Conservation (phyloP, 805 yeast species). For the Cyberlindnera bimundalis region DNA sequence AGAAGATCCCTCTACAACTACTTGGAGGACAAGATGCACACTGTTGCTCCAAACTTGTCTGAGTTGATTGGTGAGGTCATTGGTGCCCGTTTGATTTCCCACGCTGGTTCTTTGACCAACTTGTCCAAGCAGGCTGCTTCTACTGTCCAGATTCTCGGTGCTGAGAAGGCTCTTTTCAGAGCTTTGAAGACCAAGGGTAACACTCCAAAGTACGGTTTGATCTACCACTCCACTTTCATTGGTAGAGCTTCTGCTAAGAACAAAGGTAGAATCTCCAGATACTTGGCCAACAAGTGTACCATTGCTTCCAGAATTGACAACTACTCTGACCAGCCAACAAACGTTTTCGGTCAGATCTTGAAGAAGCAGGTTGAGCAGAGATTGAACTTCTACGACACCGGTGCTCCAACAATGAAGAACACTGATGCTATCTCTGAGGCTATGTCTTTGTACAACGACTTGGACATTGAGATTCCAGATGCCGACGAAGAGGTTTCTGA, state of each 20-base stretch:
- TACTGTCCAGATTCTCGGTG: slow-evolving; percentile 97
- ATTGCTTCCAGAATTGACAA: slow-evolving; percentile 98
- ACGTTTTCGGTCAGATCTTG: slow-evolving; percentile 83
- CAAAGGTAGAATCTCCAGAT: slow-evolving; percentile 98
- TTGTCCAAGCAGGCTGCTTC: slow-evolving; percentile 98
- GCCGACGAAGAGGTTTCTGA: slow-evolving; percentile 35
- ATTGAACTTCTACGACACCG: slow-evolving; percentile 91
- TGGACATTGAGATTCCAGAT: slow-evolving; percentile 42
- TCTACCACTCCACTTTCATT: slow-evolving; percentile 93
- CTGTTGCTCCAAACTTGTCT: slow-evolving; percentile 95
- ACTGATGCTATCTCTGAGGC: slow-evolving; percentile 93
- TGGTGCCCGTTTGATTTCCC: slow-evolving; percentile 97
- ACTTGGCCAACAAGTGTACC: slow-evolving; percentile 97
- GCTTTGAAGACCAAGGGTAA: slow-evolving; percentile 98
- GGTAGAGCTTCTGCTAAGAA: slow-evolving; percentile 97
- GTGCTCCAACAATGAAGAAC: slow-evolving; percentile 95
- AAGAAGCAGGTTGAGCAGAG: slow-evolving; percentile 98
- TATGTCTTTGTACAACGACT: slow-evolving; percentile 55
- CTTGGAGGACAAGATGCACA: slow-evolving; percentile 92
- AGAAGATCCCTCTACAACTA: slow-evolving; percentile 80
- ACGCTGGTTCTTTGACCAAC: slow-evolving; percentile 96
- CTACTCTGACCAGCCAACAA: slow-evolving; percentile 91
- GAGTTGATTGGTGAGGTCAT: slow-evolving; percentile 98
- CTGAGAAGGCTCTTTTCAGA: slow-evolving; percentile 98
- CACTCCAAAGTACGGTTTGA: slow-evolving; percentile 96